phyloP scores from a whole-genome alignment of 2,329 filamentous ascomycete genomes.

The Trichoderma sp. region DNA sequence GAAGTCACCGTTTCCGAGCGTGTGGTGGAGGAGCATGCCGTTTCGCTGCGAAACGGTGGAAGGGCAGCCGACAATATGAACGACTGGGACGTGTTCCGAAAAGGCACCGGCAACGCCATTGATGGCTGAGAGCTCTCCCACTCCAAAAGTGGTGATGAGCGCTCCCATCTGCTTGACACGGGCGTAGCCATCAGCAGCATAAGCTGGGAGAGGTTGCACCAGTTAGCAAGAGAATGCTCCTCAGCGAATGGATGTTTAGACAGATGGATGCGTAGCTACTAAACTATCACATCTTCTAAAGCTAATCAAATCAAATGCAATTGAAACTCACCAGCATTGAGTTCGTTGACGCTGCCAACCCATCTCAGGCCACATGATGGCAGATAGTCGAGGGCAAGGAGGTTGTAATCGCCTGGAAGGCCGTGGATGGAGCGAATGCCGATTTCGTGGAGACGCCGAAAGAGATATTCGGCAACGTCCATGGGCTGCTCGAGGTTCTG shows the following conservation, averaged over 20 bases:
- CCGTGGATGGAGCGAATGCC: slow-evolving; percentile 67
- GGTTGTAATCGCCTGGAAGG: slow-evolving; percentile 73
- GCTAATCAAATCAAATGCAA: background rate
- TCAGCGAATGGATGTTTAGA: background rate
- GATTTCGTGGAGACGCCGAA: slow-evolving; percentile 63
- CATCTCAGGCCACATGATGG: slow-evolving; percentile 60
- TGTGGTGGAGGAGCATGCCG: slow-evolving; percentile 63
- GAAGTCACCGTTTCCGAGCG: slow-evolving; percentile 76
- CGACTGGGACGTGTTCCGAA: slow-evolving; percentile 70
- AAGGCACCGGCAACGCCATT: slow-evolving; percentile 75
- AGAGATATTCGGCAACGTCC: slow-evolving; percentile 69
- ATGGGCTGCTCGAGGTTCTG: slow-evolving; percentile 51
- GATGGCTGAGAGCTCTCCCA: slow-evolving; percentile 72
- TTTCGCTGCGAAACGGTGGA: slow-evolving; percentile 51
- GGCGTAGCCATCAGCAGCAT: slow-evolving; percentile 79
- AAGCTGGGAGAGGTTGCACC: slow-evolving; percentile 49
- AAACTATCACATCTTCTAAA: background rate
- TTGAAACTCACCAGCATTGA: slow-evolving; percentile 63
- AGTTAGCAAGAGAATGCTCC: slow-evolving; percentile 24
- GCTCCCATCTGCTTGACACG: slow-evolving; percentile 70
- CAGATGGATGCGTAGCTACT: background rate
- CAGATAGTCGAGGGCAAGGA: slow-evolving; percentile 68
- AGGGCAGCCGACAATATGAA: slow-evolving; percentile 65
- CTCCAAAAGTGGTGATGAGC: slow-evolving; percentile 74
- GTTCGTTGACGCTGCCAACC: slow-evolving; percentile 71